A percentile compares a stretch with the other conserved stretches of the same genome.
Conservation (phyloP, 2,329 filamentous ascomycete genomes). For the Fusarium tuaranense region DNA sequence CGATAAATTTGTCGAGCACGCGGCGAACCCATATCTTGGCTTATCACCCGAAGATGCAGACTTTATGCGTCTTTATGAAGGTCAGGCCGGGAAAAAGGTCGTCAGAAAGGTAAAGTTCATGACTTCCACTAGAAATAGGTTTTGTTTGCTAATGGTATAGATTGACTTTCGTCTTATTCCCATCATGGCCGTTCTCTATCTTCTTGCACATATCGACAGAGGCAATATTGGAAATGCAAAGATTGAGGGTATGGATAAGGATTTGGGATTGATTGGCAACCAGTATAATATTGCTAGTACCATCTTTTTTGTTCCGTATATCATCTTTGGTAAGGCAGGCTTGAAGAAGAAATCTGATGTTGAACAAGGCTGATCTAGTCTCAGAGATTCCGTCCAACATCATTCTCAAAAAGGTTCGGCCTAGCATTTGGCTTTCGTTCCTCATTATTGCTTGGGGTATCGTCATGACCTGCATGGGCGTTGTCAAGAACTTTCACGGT, state of each 20-base stretch:
- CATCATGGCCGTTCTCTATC: constrained; percentile 30
- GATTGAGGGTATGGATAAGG: constrained; percentile 56
- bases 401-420: constrained; percentile 49
- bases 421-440: constrained; percentile 51
- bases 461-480: constrained; percentile 58
- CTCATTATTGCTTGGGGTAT: constrained; percentile 56
- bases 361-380: constrained; percentile 38
- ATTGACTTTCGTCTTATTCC: constrained; percentile 34
- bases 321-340: constrained; percentile 44
- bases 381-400: constrained; percentile 51
- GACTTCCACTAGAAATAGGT: not conserved
- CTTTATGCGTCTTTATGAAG: constrained; percentile 30
- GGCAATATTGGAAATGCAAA: constrained; percentile 43
- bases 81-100: constrained; percentile 23
- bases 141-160: constrained; percentile 6
- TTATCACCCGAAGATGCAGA: constrained; percentile 31
- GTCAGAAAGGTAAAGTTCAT: constrained; percentile 17
- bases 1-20: constrained; percentile 10
- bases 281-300: constrained; percentile 64
- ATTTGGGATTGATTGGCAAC: constrained; percentile 61
- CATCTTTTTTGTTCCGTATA: constrained; percentile 69
- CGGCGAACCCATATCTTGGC: constrained; percentile 37
- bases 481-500: constrained; percentile 58
- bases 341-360: not conserved
- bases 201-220: constrained; percentile 34